Conservation (phyloP, 345 rosid genomes). For the Melaleuca alternifolia region DNA sequence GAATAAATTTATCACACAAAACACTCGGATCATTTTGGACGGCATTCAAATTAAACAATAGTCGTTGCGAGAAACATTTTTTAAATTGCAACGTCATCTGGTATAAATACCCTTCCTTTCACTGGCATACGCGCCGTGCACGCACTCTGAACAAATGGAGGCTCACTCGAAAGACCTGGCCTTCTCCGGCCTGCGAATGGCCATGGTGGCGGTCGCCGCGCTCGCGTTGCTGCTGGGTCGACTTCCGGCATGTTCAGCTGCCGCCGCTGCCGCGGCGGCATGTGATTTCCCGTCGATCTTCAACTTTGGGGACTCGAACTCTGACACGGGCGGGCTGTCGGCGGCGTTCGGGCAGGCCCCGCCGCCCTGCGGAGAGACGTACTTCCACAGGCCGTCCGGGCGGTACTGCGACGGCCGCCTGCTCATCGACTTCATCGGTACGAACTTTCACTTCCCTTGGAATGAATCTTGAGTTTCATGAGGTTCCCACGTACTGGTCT, state of each 20-base stretch:
- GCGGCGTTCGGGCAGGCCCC: slow-evolving; percentile 52
- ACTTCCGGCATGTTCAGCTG: not conserved
- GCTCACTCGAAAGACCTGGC: not conserved
- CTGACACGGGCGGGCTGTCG: slow-evolving; percentile 50
- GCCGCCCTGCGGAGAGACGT: slow-evolving; percentile 48
- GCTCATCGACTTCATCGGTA: slow-evolving; percentile 59
- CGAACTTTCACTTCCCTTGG: not conserved
- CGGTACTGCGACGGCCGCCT: slow-evolving; percentile 61
- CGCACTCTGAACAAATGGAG: not conserved
- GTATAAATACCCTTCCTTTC: not conserved
- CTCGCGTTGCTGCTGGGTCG: not conserved
- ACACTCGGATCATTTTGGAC: not conserved
- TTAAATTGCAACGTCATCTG: not conserved
- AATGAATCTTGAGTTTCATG: not conserved
- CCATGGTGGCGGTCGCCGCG: not conserved
- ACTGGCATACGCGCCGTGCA: not conserved
- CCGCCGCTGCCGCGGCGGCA: not conserved
- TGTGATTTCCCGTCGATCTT: slow-evolving; percentile 31
- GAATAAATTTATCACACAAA: not conserved
- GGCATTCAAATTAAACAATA: not conserved
- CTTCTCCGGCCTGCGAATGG: not conserved
- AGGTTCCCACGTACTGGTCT: not conserved
- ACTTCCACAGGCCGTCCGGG: slow-evolving; percentile 51
- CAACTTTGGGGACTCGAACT: slow-evolving; percentile 47
- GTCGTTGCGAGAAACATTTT: not conserved